Conservation (phyloP, 2,329 filamentous ascomycete species). For the Elsinoe batatas region DNA sequence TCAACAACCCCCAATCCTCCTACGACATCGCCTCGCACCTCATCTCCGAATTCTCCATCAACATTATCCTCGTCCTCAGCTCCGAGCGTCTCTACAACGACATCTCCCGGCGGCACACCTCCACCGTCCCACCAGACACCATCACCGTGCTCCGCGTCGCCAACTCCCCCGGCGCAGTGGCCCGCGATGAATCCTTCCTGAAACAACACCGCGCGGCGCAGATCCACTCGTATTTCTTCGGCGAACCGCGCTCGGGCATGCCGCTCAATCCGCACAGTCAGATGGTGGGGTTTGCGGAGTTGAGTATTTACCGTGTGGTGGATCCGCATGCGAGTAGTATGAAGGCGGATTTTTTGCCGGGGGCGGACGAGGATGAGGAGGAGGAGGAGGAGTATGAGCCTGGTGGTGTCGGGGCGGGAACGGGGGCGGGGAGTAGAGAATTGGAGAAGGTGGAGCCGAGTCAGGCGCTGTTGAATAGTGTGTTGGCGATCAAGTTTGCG, state of each 20-base stretch:
- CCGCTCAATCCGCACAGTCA: slow-evolving; percentile 82
- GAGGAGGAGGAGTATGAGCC: slow-evolving; percentile 28
- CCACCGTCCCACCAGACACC: slow-evolving; percentile 44
- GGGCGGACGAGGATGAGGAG: slow-evolving; percentile 38
- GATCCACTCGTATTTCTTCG: slow-evolving; percentile 92
- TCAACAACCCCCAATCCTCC: slow-evolving; percentile 53
- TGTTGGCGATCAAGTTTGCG: slow-evolving; percentile 74
- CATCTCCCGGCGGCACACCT: slow-evolving; percentile 56
- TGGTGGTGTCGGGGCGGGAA: background rate
- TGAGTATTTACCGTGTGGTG: slow-evolving; percentile 51
- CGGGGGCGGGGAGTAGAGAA: slow-evolving; percentile 8
- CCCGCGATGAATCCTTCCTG: slow-evolving; percentile 64
- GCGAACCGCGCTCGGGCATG: slow-evolving; percentile 46
- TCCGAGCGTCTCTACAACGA: slow-evolving; percentile 67
- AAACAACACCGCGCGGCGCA: slow-evolving; percentile 62
- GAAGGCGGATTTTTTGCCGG: slow-evolving; percentile 28
- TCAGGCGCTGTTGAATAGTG: slow-evolving; percentile 63
- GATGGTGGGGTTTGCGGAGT: slow-evolving; percentile 63
- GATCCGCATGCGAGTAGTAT: slow-evolving; percentile 16
- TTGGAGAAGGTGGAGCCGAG: slow-evolving; percentile 51
- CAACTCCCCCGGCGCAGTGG: slow-evolving; percentile 76
- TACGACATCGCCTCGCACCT: slow-evolving; percentile 76
- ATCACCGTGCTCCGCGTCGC: slow-evolving; percentile 70
- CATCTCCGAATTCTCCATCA: slow-evolving; percentile 57
- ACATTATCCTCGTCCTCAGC: slow-evolving; percentile 71